A percentile compares a stretch with the other conserved stretches of the same genome.
Conservation (phyloP, 163 green algal species). For the Trebouxiophyceae sp. region DNA sequence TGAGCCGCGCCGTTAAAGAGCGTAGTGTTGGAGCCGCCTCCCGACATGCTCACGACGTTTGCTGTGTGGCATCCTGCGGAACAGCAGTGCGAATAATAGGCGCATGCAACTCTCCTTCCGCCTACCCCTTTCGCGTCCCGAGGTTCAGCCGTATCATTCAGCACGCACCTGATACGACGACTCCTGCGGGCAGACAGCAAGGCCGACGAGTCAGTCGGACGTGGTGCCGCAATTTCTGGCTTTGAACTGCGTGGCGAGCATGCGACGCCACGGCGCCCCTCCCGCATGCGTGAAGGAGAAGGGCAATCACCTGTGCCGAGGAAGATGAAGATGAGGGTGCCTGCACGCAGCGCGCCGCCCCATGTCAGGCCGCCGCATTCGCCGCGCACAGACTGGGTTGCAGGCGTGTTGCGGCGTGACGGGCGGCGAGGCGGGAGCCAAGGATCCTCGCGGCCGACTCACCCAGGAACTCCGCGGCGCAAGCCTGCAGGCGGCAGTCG, state of each 20-base stretch:
- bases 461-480: constrained; percentile 7
- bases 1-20: too few species aligned
- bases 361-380: too few species aligned
- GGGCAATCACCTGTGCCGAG: constrained; percentile 1
- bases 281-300: background rate
- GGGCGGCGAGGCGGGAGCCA: too few species aligned
- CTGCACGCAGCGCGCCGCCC: too few species aligned
- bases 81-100: background rate
- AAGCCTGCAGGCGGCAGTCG: constrained; percentile 2
- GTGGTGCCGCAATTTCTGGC: background rate
- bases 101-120: background rate
- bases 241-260: background rate
- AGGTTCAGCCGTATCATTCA: too few species aligned
- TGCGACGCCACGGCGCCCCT: background rate
- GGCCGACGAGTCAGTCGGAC: background rate
- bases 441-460: too few species aligned
- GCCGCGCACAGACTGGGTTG: too few species aligned
- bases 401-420: too few species aligned
- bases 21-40: background rate
- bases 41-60: background rate
- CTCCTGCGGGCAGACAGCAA: background rate
- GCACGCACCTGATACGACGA: background rate
- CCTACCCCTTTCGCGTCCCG: too few species aligned
- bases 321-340: constrained; percentile 12
- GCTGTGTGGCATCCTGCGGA: background rate